Conservation (phyloP, 768 basidiomycete species). For the Rossbeevera mucosa region DNA sequence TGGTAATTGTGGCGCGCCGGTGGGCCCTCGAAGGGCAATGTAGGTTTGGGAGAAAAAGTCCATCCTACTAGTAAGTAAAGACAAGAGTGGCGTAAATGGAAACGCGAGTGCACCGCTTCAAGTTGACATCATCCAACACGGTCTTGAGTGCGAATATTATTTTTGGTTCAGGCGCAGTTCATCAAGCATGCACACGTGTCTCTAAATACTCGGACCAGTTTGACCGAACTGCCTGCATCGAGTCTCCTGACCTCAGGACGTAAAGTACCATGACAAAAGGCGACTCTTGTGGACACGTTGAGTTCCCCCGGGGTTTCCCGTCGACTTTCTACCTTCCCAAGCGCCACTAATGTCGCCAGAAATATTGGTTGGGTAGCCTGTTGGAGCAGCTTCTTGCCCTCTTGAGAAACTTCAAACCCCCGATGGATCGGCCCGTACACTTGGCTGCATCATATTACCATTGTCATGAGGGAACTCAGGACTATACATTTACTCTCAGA, state of each 20-base stretch:
- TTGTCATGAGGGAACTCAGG: conserved; percentile 5
- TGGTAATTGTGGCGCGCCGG: conserved; percentile 78
- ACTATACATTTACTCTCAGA: conserved; percentile 3
- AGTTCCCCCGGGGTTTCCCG: conserved; percentile 9
- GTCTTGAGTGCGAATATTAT: not conserved
- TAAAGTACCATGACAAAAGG: not conserved
- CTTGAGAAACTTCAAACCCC: not conserved
- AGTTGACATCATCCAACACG: not conserved
- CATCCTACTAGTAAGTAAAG: conserved; percentile 39
- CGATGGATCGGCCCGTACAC: not conserved
- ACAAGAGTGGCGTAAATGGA: not conserved
- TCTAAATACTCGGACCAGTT: not conserved
- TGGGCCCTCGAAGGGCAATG: conserved; percentile 78
- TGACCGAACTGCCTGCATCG: not conserved
- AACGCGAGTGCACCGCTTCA: conserved; percentile 2
- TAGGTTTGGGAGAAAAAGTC: conserved; percentile 85
- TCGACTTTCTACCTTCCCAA: not conserved
- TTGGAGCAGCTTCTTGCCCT: not conserved
- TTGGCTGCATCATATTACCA: not conserved
- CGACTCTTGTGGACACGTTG: conserved; percentile 22
- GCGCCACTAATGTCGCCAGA: not conserved
- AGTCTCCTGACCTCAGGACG: not conserved
- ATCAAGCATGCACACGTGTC: not conserved
- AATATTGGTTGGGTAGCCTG: not conserved
- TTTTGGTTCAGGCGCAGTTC: not conserved